Evolutionary conservation across 345 rosid genomes (phyloP), one percentile per base, ranked within the genome.

Genomic region (Erysimum cheiranthoides): DNA sequence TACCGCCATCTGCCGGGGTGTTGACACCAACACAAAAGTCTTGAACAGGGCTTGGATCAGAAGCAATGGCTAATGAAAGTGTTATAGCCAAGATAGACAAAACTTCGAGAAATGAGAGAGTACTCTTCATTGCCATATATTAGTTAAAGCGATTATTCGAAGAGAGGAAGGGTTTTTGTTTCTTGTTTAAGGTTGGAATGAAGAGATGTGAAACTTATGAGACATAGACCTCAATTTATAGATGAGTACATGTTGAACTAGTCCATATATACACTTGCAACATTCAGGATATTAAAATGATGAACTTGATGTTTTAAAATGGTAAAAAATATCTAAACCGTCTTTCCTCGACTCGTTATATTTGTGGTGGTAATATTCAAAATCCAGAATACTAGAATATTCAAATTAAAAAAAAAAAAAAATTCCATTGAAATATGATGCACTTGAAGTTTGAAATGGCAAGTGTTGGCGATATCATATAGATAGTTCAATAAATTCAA

Each of bases 31-130:
- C 68, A 4, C 75, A 71, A 4, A 71, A 71, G 75, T 71, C 75
- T 6, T 61, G 75, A 60, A 71, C 40, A 14, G 49, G 68, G 68
- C 40, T 61, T 61, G 68, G 75, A 10, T 71, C 68, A 2, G 68
- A 61, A 61, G 75, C 61, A 36, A 4, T 60, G 61, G 60, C 12
- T 61, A 71, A 49, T 28, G 60, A 5, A 36, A 71, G 8, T 21
- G 50, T 71, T 31, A 71, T 16, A 16, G 61, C 68, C 40, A 71
- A 61, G 18, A 61, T 5, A 49, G 68, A 61, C 2, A 71, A 6
- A 49, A 8, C 0, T 38, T 14, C 17, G 36, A 61, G 61, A 61
- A 61, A 6, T 27, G 40, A 28, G 42, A 72, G 21, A 36, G n/a
- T n/a, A n/a, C 18, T 60, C 13, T 61, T 71, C 75, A 71, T 71